Conservation (phyloP, 1,284 basidiomycete genomes). For the Apiotrichum domesticum region DNA sequence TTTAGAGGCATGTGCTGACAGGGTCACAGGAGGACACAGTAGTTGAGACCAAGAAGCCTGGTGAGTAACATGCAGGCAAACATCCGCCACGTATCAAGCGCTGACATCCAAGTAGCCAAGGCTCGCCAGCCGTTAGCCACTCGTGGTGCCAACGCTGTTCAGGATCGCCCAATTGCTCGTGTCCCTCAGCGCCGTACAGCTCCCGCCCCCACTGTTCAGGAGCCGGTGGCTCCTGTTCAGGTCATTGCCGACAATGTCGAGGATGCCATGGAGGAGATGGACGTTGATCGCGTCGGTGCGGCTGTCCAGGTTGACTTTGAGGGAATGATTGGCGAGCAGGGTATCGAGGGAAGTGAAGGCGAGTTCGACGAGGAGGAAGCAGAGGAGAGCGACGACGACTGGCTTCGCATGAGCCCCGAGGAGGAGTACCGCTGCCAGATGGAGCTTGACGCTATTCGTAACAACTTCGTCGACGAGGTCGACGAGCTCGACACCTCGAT, state of each 20-base stretch:
- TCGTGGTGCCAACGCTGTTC: constrained; percentile 20
- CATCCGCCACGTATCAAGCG: background rate
- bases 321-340: background rate
- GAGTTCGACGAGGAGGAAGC: constrained; percentile 39
- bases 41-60: constrained; percentile 31
- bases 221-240: constrained; percentile 5
- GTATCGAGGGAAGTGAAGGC: constrained; percentile 3
- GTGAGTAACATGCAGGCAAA: constrained; percentile 17
- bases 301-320: constrained; percentile 11
- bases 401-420: constrained; percentile 55
- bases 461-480: constrained; percentile 60
- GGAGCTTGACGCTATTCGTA: constrained; percentile 41
- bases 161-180: constrained; percentile 34
- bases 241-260: constrained; percentile 10
- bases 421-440: constrained; percentile 32
- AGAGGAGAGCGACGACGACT: constrained; percentile 57
- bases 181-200: constrained; percentile 26
- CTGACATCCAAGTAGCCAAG: constrained; percentile 21
- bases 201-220: constrained; percentile 15
- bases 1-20: constrained; percentile 1
- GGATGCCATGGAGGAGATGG: constrained; percentile 30
- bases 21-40: constrained; percentile 19
- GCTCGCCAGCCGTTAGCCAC: constrained; percentile 32
- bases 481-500: constrained; percentile 90
- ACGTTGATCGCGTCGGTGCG: constrained; percentile 25